phyloP scores from a whole-genome alignment of 2,329 filamentous ascomycete genomes.

The Trichoderma gracile region DNA sequence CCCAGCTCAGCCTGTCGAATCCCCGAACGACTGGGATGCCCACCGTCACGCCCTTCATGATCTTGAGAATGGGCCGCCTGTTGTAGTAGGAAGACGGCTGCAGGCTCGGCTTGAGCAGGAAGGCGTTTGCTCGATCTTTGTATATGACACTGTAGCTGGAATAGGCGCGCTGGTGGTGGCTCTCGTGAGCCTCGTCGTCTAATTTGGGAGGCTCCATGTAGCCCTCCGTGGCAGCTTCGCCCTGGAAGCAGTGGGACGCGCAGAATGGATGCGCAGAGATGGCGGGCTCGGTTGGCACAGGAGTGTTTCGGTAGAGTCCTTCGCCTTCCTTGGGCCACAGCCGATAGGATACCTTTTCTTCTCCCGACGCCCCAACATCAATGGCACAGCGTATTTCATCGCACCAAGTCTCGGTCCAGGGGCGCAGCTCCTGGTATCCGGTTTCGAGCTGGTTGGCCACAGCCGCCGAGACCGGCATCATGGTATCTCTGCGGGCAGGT shows the following conservation, averaged over 20 bases:
- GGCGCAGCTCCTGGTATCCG: slow-evolving; percentile 83
- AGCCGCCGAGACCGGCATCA: slow-evolving; percentile 81
- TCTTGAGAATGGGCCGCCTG: slow-evolving; percentile 76
- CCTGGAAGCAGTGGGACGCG: slow-evolving; percentile 59
- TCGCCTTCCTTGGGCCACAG: slow-evolving; percentile 69
- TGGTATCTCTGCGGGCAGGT: slow-evolving; percentile 63
- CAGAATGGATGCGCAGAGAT: slow-evolving; percentile 60
- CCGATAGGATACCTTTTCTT: slow-evolving; percentile 84
- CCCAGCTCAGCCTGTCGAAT: slow-evolving; percentile 78
- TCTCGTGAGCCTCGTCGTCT: slow-evolving; percentile 41
- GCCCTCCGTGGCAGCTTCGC: slow-evolving; percentile 60
- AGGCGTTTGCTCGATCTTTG: slow-evolving; percentile 73
- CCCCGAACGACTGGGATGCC: slow-evolving; percentile 87
- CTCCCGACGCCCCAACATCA: slow-evolving; percentile 83
- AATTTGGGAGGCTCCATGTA: slow-evolving; percentile 41
- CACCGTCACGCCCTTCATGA: slow-evolving; percentile 78
- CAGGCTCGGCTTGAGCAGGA: slow-evolving; percentile 81
- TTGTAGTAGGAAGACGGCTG: slow-evolving; percentile 84
- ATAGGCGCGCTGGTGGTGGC: slow-evolving; percentile 59
- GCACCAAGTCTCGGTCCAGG: slow-evolving; percentile 89
- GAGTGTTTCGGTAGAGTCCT: slow-evolving; percentile 27
- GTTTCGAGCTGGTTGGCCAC: slow-evolving; percentile 90
- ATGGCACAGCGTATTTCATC: slow-evolving; percentile 89
- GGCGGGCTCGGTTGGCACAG: slow-evolving; percentile 38
- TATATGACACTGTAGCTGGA: slow-evolving; percentile 83